Conservation (phyloP, 352 stramenopile genomes). For the Pythium phragmitis region DNA sequence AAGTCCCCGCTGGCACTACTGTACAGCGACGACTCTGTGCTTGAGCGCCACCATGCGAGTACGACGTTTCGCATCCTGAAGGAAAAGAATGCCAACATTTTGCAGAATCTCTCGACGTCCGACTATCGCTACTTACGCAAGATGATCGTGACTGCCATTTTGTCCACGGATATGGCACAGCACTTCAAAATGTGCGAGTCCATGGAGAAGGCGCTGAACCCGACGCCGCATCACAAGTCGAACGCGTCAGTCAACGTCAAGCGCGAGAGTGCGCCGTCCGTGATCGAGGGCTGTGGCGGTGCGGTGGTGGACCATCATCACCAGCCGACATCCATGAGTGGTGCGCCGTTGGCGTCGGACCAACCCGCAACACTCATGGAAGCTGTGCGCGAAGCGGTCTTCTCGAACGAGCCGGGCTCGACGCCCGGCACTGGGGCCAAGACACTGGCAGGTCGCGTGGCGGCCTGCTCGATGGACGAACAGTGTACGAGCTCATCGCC, state of each 20-base stretch:
- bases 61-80: conserved; percentile 89
- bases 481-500: conserved; percentile 12
- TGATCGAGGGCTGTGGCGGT: conserved; percentile 14
- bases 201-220: conserved; percentile 71
- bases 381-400: conserved; percentile 67
- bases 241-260: conserved; percentile 39
- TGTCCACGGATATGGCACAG: conserved; percentile 90
- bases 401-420: conserved; percentile 42
- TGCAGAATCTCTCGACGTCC: conserved; percentile 66
- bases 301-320: conserved; percentile 7
- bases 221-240: conserved; percentile 49
- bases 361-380: conserved; percentile 32
- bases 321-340: background rate
- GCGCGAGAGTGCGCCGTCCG: conserved; percentile 30
- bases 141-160: conserved; percentile 85
- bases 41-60: conserved; percentile 88
- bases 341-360: conserved; percentile 7
- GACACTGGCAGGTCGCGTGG: conserved; percentile 16
- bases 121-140: conserved; percentile 86
- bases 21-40: conserved; percentile 88
- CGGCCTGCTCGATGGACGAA: conserved; percentile 19
- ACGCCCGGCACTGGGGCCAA: conserved; percentile 34
- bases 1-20: conserved; percentile 76
- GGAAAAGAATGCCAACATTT: conserved; percentile 83
- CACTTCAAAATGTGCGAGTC: conserved; percentile 87